Base-by-base conservation (phyloP, 148 eudicot species). In the Camellia lanceoleosa region DNA sequence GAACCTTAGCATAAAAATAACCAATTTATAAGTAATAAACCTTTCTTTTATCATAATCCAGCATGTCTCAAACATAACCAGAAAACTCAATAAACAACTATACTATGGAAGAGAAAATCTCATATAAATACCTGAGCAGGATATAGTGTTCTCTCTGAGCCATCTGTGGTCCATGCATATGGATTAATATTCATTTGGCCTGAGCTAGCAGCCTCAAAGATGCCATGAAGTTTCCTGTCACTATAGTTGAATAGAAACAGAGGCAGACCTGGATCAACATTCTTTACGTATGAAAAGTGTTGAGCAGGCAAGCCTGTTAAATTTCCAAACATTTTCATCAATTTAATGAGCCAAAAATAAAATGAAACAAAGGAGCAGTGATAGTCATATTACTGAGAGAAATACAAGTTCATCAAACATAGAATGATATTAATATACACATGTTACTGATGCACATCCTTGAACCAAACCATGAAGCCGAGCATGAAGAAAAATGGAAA, bases 191-290 rank as follows among this genome's bases (percentile, higher is more conserved):
- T 87, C 89, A 88, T 76, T 89, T 86, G 87, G 10, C 98, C 97
- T 16, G 84, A 79, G 82, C 94, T 88, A 80, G 91, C 97, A 82
- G 98, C 93, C 86, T 89, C 92, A 86, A 86, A 94, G 72, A 92
- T 85, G 10, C 98, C 98, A 84, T 92, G 92, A 76, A 94, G 92
- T 77, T 70, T 84, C 74, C 94, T 88, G 52, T 81, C 88, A 64
- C 81, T 83, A 84, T 91, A 92, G 88, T 94, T 88, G 87, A 94
- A 94, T 75, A 94, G 78, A 85, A 94, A 94, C 74, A 94, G 64
- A 14, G 94, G 93, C 79, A 94, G 63, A 68, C 98, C 98, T 61
- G 91, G 90, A 71, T 86, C 82, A 60, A 94, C 88, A 74, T 90
- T 90, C 82, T 87, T 82, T 52, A 94, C 92, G 72, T 89, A 94